Conservation (phyloP, 352 stramenopile species). For the Phytopythium chamaehyphon region DNA sequence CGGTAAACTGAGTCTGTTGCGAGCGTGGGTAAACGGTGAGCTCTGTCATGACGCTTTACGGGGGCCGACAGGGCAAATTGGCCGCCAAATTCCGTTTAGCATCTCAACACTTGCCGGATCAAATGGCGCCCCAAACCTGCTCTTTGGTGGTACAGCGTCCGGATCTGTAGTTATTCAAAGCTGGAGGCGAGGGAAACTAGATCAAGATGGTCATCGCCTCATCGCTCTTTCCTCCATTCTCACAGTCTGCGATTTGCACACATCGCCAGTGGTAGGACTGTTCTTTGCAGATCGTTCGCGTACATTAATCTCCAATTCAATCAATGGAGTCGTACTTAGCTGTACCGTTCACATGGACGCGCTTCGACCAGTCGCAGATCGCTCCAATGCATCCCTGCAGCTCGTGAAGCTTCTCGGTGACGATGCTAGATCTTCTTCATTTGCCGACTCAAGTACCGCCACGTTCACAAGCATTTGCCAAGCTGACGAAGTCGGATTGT, state of each 20-base stretch:
- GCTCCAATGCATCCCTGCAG: not conserved
- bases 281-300: conserved; percentile 27
- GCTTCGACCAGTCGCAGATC: not conserved
- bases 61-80: conserved; percentile 6
- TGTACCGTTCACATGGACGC: conserved; percentile 18
- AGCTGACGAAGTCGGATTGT: conserved; percentile 51
- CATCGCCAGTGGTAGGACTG: conserved; percentile 32
- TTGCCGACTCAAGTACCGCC: conserved; percentile 4
- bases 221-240: conserved; percentile 27
- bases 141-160: conserved; percentile 40
- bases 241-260: conserved; percentile 45
- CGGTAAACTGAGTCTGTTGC: conserved; percentile 15
- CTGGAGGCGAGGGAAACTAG: conserved; percentile 32
- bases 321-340: conserved; percentile 36
- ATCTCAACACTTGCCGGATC: conserved; percentile 33
- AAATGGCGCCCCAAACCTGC: conserved; percentile 18
- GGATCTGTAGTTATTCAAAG: conserved; percentile 43
- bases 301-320: conserved; percentile 37
- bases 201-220: conserved; percentile 12
- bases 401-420: not conserved
- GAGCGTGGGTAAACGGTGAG: conserved; percentile 54
- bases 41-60: conserved; percentile 35
- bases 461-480: conserved; percentile 34
- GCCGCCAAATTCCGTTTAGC: conserved; percentile 21
- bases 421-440: not conserved